Evolutionary conservation across 306 rosid genomes (phyloP).

Genomic region (Astragalus membranaceus): DNA sequence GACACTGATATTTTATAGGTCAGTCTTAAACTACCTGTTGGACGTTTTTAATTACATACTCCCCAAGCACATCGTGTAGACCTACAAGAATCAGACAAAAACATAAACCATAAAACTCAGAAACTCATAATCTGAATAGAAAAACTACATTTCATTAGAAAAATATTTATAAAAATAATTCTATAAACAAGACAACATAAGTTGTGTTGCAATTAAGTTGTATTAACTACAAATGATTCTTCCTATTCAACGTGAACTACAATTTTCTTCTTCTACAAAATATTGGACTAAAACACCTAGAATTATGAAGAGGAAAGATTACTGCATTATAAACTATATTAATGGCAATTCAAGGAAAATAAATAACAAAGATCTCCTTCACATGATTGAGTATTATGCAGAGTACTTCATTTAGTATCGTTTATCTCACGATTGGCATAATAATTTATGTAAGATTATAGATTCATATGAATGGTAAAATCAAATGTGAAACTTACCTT

Average conservation of each 20-base stretch:
- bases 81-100: conserved; percentile 34
- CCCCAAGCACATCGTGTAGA: conserved; percentile 29
- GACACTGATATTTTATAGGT: neutral
- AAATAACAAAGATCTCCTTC: neutral
- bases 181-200: neutral
- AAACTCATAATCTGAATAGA: neutral
- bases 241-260: neutral
- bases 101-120: neutral
- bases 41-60: conserved; percentile 34
- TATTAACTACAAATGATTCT: neutral
- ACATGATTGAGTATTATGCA: neutral
- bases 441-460: neutral
- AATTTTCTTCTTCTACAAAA: neutral
- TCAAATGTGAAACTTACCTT: conserved; percentile 29
- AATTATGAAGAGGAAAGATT: neutral
- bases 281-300: neutral
- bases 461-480: neutral
- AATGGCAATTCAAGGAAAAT: neutral
- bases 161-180: neutral
- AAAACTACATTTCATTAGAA: neutral
- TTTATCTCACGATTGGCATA: neutral
- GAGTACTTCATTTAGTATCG: neutral
- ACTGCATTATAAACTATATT: neutral
- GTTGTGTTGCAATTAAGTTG: neutral
- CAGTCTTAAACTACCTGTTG: conserved; percentile 50